Evolutionary conservation across 2,329 filamentous ascomycete species (phyloP), one percentile per base, ranked within the genome.

Genomic region (Aspergillus sp.): DNA sequence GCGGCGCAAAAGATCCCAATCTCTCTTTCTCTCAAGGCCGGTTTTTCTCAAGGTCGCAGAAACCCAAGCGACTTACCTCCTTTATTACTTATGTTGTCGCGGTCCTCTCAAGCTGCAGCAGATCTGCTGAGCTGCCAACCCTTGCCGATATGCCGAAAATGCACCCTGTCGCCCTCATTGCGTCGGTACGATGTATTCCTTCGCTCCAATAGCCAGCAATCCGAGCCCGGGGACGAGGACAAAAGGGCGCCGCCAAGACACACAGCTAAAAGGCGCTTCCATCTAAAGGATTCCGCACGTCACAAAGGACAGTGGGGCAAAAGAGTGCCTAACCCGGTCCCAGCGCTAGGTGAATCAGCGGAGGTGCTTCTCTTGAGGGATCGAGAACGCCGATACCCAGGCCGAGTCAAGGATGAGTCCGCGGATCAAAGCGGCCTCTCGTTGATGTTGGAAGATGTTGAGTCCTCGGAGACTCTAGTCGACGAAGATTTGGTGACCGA

Each of bases 321-420:
- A 36, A 67, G 52, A 52, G 64, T 71, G 4, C 49, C 67, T 7
- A 69, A 78, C 9, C 69, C 69, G 36, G 70, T 76, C 29, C 63
- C 72, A 42, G 60, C 72, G 1, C 62, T 78, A 9, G 77, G 77
- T 29, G 67, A 73, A 52, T 75, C 75, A 1, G 75, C 71, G 3
- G 68, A 77, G 53, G 70, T 78, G 6, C 62, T 78, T 26, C 66
- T 78, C 24, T 65, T 78, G 9, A 65, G 67, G 45, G 60, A 69
- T 20, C 62, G 57, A 52, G 58, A 66, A 53, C 70, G 68, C 31
- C 62, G n/a, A 36, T 24, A 32, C 26, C 14, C 22, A 55, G 51
- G 24, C 22, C 56, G 45, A 11, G 51, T 32, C 60, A 53, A n/a
- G 16, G 47, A 61, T 45, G 39, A 63, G 36, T 45, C 51, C 4